These are phyloP conservation scores for Mycena alexandri DNA, from an alignment of 768 basidiomycete species.

Conservation along the genomic window DNA sequence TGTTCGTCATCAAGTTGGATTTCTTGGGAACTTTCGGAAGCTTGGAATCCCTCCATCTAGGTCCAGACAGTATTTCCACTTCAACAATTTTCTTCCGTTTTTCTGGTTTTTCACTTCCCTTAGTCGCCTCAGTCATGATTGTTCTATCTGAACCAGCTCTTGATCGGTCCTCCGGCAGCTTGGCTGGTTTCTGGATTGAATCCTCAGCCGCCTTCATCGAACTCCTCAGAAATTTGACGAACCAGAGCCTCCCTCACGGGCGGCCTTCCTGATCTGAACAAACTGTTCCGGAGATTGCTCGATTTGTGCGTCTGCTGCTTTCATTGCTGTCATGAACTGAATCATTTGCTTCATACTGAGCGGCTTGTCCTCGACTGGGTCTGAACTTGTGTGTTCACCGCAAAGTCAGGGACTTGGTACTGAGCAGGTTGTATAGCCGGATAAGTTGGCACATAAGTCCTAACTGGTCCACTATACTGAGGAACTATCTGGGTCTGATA, in stretches of 20 bases:
- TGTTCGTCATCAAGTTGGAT: not conserved
- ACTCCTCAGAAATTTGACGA: slow-evolving; percentile 6
- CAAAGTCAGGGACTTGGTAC: not conserved
- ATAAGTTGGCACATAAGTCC: too few relatives aligned
- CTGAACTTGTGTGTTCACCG: too few relatives aligned
- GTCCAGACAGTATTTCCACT: not conserved
- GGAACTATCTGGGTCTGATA: not conserved
- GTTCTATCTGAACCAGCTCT: not conserved
- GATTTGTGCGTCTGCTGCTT: too few relatives aligned
- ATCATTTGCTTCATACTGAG: not conserved
- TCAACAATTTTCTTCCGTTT: not conserved
- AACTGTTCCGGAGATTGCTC: not conserved
- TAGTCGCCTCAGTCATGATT: not conserved
- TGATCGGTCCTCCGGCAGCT: slow-evolving; percentile 8
- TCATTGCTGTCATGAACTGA: not conserved
- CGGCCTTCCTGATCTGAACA: not conserved
- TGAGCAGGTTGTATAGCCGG: not conserved
- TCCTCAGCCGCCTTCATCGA: slow-evolving; percentile 5
- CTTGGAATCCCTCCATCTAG: too few relatives aligned
- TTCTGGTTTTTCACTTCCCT: not conserved
- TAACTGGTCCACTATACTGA: not conserved
- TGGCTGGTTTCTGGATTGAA: not conserved
- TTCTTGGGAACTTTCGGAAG: not conserved
- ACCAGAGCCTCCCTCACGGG: not conserved
- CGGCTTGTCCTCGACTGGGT: too few relatives aligned